A percentile compares a stretch with the other conserved stretches of the same genome.
Evolutionary conservation across 495 filamentous ascomycete genomes (phyloP).

Genomic region (Chlorociboria aeruginascens): DNA sequence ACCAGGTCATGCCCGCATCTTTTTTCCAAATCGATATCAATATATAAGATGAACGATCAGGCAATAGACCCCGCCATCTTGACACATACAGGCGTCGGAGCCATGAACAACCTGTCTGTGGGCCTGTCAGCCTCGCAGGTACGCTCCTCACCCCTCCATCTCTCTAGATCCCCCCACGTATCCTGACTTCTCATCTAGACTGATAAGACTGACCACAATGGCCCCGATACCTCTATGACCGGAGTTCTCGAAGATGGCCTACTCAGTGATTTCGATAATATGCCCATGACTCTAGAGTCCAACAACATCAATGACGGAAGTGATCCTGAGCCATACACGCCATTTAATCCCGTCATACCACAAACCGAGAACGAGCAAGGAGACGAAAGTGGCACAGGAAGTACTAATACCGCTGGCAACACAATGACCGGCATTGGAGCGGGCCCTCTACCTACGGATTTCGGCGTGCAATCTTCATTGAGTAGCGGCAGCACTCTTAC

Average conservation of each 20-base stretch:
- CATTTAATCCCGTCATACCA: slow-evolving; percentile 1
- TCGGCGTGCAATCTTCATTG: slow-evolving; percentile 34
- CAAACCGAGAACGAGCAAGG: slow-evolving; percentile 3
- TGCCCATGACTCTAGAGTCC: slow-evolving; percentile 12
- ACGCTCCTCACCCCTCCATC: not conserved
- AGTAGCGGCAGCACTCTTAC: slow-evolving; percentile 54
- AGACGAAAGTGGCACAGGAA: slow-evolving; percentile 1
- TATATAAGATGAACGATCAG: not conserved
- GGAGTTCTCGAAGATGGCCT: slow-evolving; percentile 25
- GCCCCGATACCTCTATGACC: slow-evolving; percentile 25
- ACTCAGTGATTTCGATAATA: slow-evolving; percentile 20
- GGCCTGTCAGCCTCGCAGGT: slow-evolving; percentile 14
- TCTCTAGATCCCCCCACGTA: not conserved
- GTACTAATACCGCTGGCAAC: slow-evolving; percentile 5
- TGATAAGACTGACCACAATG: not conserved
- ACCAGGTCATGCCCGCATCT: too few relatives aligned
- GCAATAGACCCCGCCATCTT: slow-evolving; percentile 14
- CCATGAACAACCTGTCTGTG: slow-evolving; percentile 5
- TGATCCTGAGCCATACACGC: slow-evolving; percentile 2
- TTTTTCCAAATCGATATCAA: too few relatives aligned
- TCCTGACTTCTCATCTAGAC: not conserved
- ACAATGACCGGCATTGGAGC: slow-evolving; percentile 36
- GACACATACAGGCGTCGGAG: slow-evolving; percentile 2
- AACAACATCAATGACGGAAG: slow-evolving; percentile 6
- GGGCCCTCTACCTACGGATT: slow-evolving; percentile 43